Conservation (phyloP, 2,329 filamentous ascomycete genomes). For the Aspergillus arachidicola region DNA sequence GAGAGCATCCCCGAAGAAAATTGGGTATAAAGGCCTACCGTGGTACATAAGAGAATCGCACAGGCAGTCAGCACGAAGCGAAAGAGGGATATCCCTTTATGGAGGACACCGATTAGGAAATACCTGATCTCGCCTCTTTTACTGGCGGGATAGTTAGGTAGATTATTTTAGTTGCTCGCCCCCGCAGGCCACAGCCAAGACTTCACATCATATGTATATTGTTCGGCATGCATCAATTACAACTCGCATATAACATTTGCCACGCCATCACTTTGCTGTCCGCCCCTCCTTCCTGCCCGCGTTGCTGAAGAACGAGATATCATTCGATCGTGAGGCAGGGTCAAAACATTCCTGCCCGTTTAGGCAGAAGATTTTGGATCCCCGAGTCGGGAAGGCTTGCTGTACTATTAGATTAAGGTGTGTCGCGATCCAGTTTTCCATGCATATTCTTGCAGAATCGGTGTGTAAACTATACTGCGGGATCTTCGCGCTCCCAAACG, state of each 20-base stretch:
- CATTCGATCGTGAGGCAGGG: not conserved
- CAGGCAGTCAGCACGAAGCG: not conserved
- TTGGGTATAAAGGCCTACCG: not conserved
- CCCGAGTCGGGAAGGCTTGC: not conserved
- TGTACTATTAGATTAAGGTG: not conserved
- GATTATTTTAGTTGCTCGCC: too few species aligned
- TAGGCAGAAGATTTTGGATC: not conserved
- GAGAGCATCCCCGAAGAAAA: not conserved
- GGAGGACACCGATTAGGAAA: not conserved
- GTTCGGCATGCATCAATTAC: not conserved
- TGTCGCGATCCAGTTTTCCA: not conserved
- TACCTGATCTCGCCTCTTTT: not conserved
- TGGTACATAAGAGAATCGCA: not conserved
- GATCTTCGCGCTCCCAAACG: not conserved
- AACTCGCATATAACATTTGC: not conserved
- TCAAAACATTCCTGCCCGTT: not conserved
- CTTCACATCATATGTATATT: not conserved
- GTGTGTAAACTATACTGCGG: not conserved
- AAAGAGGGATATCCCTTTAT: not conserved
- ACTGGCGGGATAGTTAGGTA: not conserved
- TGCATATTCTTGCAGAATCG: not conserved
- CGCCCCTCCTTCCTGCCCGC: not conserved
- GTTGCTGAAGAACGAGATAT: not conserved
- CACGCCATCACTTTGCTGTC: not conserved
- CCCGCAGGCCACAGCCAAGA: not conserved